phyloP scores from a whole-genome alignment of 768 basidiomycete species.

The Leccinum sublutescens region DNA sequence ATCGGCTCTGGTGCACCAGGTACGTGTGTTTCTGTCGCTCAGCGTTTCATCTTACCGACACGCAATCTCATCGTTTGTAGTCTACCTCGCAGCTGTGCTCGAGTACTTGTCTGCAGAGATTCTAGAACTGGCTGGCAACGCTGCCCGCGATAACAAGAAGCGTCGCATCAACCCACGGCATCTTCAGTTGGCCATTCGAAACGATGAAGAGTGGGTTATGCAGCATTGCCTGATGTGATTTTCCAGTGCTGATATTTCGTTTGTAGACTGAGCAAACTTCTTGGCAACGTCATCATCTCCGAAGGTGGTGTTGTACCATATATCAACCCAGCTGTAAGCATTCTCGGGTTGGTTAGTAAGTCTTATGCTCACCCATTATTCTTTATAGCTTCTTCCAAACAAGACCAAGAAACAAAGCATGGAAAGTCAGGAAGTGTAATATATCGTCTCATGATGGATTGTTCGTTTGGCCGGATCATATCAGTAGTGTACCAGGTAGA shows the following conservation, averaged over 20 bases:
- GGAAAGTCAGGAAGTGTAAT: slow-evolving; percentile 33
- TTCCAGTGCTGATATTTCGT: not conserved
- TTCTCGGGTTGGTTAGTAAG: not conserved
- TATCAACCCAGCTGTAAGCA: slow-evolving; percentile 60
- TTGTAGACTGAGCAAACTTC: slow-evolving; percentile 62
- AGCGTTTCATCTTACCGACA: slow-evolving; percentile 12
- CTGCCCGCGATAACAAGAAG: slow-evolving; percentile 90
- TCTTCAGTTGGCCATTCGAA: slow-evolving; percentile 90
- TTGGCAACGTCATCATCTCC: slow-evolving; percentile 86
- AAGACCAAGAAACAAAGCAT: slow-evolving; percentile 33
- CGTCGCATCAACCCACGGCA: slow-evolving; percentile 96
- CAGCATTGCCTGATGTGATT: not conserved
- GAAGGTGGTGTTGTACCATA: slow-evolving; percentile 92
- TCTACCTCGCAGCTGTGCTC: slow-evolving; percentile 90
- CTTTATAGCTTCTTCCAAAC: slow-evolving; percentile 28
- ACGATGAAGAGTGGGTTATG: slow-evolving; percentile 77
- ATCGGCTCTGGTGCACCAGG: slow-evolving; percentile 88
- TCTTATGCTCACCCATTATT: not conserved
- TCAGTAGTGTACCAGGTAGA: slow-evolving; percentile 11
- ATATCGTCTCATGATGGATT: slow-evolving; percentile 5
- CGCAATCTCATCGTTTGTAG: slow-evolving; percentile 34
- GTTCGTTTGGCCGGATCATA: not conserved
- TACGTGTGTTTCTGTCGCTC: slow-evolving; percentile 20
- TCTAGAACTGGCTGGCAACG: slow-evolving; percentile 88
- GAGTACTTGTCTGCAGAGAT: slow-evolving; percentile 94